Evolutionary conservation across 805 yeast genomes (phyloP).

Genomic region (Saccharomycopsis fodiens): DNA sequence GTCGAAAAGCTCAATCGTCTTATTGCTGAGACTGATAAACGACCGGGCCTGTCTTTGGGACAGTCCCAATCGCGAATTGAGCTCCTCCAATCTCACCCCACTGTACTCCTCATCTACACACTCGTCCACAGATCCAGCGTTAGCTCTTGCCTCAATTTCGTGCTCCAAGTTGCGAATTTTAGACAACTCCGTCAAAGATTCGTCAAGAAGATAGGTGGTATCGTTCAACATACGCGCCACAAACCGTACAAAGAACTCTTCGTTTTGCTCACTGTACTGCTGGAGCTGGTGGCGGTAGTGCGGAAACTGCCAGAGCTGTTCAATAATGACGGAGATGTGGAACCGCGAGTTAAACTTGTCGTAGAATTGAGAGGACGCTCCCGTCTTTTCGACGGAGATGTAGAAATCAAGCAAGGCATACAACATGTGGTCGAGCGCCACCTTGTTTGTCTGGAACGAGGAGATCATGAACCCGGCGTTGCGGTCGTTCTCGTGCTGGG

Average conservation of each 20-base stretch:
- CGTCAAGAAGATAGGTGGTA: slow-evolving; percentile 85
- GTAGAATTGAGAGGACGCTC: slow-evolving; percentile 89
- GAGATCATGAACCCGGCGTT: slow-evolving; percentile 68
- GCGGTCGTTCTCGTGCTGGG: slow-evolving; percentile 39
- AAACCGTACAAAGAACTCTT: slow-evolving; percentile 83
- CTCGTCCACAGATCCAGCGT: slow-evolving; percentile 23
- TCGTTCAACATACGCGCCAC: slow-evolving; percentile 94
- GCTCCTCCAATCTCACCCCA: slow-evolving; percentile 41
- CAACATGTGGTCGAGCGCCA: slow-evolving; percentile 58
- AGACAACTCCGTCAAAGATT: slow-evolving; percentile 70
- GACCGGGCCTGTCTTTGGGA: slow-evolving; percentile 77
- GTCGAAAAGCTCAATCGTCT: slow-evolving; percentile 71
- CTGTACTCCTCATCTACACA: slow-evolving; percentile 28
- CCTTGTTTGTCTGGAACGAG: slow-evolving; percentile 53
- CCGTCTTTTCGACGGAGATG: slow-evolving; percentile 93
- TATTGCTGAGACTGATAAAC: slow-evolving; percentile 73
- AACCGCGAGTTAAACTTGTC: slow-evolving; percentile 91
- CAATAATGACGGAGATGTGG: slow-evolving; percentile 75
- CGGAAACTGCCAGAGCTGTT: slow-evolving; percentile 73
- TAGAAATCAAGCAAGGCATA: slow-evolving; percentile 84
- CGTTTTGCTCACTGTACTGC: slow-evolving; percentile 56
- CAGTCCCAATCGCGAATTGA: slow-evolving; percentile 44
- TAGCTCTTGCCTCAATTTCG: slow-evolving; percentile 46
- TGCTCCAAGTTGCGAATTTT: slow-evolving; percentile 70
- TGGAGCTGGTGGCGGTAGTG: slow-evolving; percentile 62